Evolutionary conservation across 2,329 filamentous ascomycete genomes (phyloP).

Genomic region (Diaporthe nobilis): DNA sequence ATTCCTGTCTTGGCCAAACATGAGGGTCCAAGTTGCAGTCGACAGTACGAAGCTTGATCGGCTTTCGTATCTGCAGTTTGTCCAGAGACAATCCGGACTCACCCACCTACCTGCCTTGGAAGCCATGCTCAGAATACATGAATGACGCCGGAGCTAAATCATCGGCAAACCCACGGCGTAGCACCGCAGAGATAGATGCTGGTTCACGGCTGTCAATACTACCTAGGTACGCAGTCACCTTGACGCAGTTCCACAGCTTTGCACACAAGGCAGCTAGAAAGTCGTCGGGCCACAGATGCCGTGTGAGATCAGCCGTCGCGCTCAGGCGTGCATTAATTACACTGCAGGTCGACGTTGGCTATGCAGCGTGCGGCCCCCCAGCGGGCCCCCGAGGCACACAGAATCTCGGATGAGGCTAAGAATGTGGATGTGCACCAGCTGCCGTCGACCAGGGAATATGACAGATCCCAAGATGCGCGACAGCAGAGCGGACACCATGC

Average conservation of each 20-base stretch:
- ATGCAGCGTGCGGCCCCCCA: conserved; percentile 24
- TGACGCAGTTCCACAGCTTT: conserved; percentile 23
- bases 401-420: conserved; percentile 9
- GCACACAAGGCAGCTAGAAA: background rate
- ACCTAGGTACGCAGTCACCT: background rate
- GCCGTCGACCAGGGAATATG: background rate
- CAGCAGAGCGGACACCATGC: background rate
- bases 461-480: background rate
- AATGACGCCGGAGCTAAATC: conserved; percentile 22
- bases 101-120: conserved; percentile 3
- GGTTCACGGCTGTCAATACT: conserved; percentile 26
- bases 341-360: conserved; percentile 33
- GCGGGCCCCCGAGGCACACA: conserved; percentile 26
- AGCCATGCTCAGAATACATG: conserved; percentile 8
- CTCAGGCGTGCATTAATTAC: conserved; percentile 34
- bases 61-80: conserved; percentile 34
- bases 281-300: conserved; percentile 31
- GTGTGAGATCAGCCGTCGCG: conserved; percentile 33
- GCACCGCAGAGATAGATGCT: conserved; percentile 8
- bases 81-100: conserved; percentile 15
- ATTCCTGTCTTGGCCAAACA: background rate
- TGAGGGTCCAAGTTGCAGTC: background rate
- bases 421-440: background rate
- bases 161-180: conserved; percentile 16
- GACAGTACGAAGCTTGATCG: background rate